Evolutionary conservation across 1,139 yeast species (phyloP).

Genomic region (Yamadazyma trypodendri): DNA sequence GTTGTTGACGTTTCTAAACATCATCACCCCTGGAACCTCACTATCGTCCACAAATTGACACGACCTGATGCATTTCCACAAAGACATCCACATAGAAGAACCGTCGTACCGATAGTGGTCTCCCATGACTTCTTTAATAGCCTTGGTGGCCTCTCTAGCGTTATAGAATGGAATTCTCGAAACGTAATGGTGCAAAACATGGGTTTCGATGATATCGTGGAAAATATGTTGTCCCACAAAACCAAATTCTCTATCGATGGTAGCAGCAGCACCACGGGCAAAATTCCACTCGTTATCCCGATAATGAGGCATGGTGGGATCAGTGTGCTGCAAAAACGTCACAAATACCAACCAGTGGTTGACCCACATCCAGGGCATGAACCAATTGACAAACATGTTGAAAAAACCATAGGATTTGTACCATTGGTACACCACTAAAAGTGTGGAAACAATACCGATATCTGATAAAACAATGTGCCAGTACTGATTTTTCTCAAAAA

Average conservation of each 20-base stretch:
- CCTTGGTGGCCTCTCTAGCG: slow-evolving; percentile 77
- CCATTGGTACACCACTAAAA: slow-evolving; percentile 52
- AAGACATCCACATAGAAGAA: slow-evolving; percentile 69
- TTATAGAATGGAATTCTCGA: slow-evolving; percentile 86
- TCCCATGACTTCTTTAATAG: slow-evolving; percentile 81
- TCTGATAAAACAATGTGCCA: slow-evolving; percentile 72
- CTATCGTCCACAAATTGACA: slow-evolving; percentile 87
- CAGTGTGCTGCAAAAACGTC: slow-evolving; percentile 83
- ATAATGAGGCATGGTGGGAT: slow-evolving; percentile 78
- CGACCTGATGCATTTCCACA: slow-evolving; percentile 69
- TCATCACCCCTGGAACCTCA: slow-evolving; percentile 58
- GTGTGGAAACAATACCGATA: slow-evolving; percentile 61
- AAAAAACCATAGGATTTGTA: slow-evolving; percentile 60
- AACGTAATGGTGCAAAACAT: slow-evolving; percentile 81
- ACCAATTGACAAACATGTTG: slow-evolving; percentile 68
- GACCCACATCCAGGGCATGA: slow-evolving; percentile 75
- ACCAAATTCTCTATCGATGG: slow-evolving; percentile 82
- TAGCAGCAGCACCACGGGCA: slow-evolving; percentile 87
- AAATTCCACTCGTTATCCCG: slow-evolving; percentile 75
- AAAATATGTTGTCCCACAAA: slow-evolving; percentile 76
- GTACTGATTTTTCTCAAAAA: slow-evolving; percentile 69
- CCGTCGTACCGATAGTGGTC: slow-evolving; percentile 66
- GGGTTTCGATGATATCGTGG: slow-evolving; percentile 90
- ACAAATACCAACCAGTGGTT: slow-evolving; percentile 90
- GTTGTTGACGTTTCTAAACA: slow-evolving; percentile 72